Evolutionary conservation across 1,284 basidiomycete species (phyloP).

Genomic region (Heliocybe sulcata): DNA sequence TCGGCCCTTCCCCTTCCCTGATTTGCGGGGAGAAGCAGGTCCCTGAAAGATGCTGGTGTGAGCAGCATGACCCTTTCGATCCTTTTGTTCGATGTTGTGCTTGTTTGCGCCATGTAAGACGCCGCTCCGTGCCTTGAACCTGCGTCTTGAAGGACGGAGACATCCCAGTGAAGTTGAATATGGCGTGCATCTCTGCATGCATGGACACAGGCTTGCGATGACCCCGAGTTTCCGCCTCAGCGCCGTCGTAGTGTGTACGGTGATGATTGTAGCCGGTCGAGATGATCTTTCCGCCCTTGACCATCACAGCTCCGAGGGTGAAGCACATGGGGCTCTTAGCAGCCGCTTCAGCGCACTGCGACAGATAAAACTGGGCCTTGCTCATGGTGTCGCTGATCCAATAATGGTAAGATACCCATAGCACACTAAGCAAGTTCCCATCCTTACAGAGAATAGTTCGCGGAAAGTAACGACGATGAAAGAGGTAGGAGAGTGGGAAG

Average conservation of each 20-base stretch:
- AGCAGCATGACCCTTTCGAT: conserved; percentile 17
- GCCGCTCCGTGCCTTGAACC: conserved; percentile 34
- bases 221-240: conserved; percentile 30
- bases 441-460: not conserved
- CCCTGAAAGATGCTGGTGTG: conserved; percentile 15
- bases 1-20: conserved; percentile 12
- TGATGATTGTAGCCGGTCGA: conserved; percentile 48
- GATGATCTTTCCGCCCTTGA: conserved; percentile 51
- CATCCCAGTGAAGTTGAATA: conserved; percentile 44
- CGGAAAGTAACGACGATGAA: not conserved
- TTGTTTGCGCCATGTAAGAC: conserved; percentile 20
- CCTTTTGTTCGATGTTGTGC: conserved; percentile 22
- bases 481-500: too few relatives aligned
- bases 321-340: conserved; percentile 48
- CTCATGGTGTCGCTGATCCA: conserved; percentile 23
- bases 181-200: conserved; percentile 59
- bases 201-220: conserved; percentile 47
- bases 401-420: not conserved
- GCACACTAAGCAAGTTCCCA: not conserved
- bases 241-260: conserved; percentile 45
- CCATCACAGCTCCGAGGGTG: conserved; percentile 47
- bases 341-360: conserved; percentile 43
- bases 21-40: conserved; percentile 8
- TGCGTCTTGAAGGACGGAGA: conserved; percentile 48
- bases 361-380: conserved; percentile 47